Conservation (phyloP, 1,284 basidiomycete genomes). For the Sphagnurus paluster region DNA sequence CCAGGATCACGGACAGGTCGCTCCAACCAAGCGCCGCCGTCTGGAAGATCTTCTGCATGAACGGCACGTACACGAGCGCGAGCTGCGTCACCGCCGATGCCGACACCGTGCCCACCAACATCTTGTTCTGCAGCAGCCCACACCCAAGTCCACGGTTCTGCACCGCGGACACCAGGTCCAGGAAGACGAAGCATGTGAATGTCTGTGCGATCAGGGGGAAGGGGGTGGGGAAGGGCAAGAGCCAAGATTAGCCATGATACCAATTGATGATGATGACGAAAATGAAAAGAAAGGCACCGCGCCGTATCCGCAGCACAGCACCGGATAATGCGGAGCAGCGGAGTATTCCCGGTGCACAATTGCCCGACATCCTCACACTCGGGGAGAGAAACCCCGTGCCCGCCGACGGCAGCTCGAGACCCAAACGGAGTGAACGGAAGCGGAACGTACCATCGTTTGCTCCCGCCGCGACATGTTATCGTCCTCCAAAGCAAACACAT, state of each 20-base stretch:
- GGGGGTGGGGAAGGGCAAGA: not conserved
- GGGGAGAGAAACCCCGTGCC: too few species aligned
- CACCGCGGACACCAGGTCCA: slow-evolving; percentile 92
- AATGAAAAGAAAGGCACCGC: too few species aligned
- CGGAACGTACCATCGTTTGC: slow-evolving; percentile 83
- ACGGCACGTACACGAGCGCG: slow-evolving; percentile 85
- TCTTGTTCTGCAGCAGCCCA: slow-evolving; percentile 78
- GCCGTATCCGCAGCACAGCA: too few species aligned
- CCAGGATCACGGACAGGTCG: slow-evolving; percentile 76
- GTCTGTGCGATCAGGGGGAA: slow-evolving; percentile 53
- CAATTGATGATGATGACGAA: too few species aligned
- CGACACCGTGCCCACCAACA: slow-evolving; percentile 87
- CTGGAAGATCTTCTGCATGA: slow-evolving; percentile 93
- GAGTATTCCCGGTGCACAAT: too few species aligned
- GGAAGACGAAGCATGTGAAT: slow-evolving; percentile 95
- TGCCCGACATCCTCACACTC: too few species aligned
- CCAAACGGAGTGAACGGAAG: not conserved
- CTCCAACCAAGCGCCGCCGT: slow-evolving; percentile 74
- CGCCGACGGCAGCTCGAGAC: not conserved
- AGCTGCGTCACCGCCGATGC: slow-evolving; percentile 85
- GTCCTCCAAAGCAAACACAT: slow-evolving; percentile 81
- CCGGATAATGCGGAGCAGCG: too few species aligned
- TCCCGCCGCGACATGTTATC: slow-evolving; percentile 82
- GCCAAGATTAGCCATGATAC: not conserved
- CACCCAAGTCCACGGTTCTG: slow-evolving; percentile 92